A percentile compares a stretch with the other conserved stretches of the same genome.
Conservation (phyloP, 164 flowering plant genomes). For the Liquidambar formosana region DNA sequence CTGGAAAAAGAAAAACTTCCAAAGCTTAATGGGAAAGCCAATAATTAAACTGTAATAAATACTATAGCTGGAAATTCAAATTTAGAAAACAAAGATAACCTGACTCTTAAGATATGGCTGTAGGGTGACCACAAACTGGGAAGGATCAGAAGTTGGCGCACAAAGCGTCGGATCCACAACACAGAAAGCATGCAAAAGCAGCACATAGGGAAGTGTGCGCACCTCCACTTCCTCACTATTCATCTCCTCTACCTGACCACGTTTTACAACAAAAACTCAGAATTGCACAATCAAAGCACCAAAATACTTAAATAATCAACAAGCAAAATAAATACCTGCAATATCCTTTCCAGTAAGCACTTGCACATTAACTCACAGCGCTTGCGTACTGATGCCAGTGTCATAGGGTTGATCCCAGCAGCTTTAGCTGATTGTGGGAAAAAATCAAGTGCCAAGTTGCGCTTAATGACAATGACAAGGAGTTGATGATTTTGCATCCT, state of each 20-base stretch:
- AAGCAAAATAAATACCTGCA: slow-evolving; percentile 61
- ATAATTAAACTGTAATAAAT: not conserved
- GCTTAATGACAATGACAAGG: slow-evolving; percentile 76
- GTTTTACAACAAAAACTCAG: slow-evolving; percentile 1
- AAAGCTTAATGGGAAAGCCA: not conserved
- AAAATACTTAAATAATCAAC: not conserved
- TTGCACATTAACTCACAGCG: slow-evolving; percentile 98
- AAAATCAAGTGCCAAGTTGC: slow-evolving; percentile 90
- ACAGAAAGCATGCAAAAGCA: slow-evolving; percentile 90
- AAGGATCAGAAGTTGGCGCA: slow-evolving; percentile 91
- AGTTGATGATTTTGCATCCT: slow-evolving; percentile 79
- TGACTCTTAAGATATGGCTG: slow-evolving; percentile 95
- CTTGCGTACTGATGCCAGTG: slow-evolving; percentile 75
- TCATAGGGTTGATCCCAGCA: slow-evolving; percentile 78
- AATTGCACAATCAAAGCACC: not conserved
- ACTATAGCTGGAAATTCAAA: not conserved
- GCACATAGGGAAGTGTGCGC: slow-evolving; percentile 78
- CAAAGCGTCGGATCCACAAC: slow-evolving; percentile 88
- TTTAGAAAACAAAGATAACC: slow-evolving; percentile 36
- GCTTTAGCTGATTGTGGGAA: slow-evolving; percentile 92
- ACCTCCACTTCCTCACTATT: slow-evolving; percentile 64
- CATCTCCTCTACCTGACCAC: slow-evolving; percentile 73
- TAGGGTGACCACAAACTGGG: slow-evolving; percentile 91
- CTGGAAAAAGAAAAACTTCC: not conserved
- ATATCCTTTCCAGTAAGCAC: slow-evolving; percentile 82